Base-by-base conservation (phyloP, 345 rosid genomes). In the Turnera subulata region DNA sequence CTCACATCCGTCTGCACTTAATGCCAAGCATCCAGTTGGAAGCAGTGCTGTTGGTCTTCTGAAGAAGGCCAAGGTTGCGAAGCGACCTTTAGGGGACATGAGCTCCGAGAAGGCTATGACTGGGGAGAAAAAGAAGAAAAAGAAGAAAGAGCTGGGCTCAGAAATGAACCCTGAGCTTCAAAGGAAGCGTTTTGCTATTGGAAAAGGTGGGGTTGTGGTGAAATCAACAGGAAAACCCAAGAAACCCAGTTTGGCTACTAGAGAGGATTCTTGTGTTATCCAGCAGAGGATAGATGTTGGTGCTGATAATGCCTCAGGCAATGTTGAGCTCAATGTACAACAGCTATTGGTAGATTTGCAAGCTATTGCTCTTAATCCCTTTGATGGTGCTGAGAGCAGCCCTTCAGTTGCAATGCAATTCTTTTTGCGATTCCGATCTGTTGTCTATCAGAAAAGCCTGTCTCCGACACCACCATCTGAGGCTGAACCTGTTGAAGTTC, bases 391-490 rank as follows among this genome's bases (percentile, higher is more conserved):
- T 33, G 88, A 78, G 67, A 76, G 80, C 39, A 64, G 74, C 39
- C 80, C 82, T 56, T 62, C 79, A 54, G 59, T 66, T 64, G 62
- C 81, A 32, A 61, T 70, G 82, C 79, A 69, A 48, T 81, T 82
- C 61, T 82, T 94, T 69, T 72, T 85, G 69, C 87, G 64, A 26
- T 94, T 80, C 65, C 88, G 99, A 49, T 74, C 89, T 44, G 76
- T 80, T 56, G 80, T 78, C 56, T 94, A 73, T 67, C 87, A 82
- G 77, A 88, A 93, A 81, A 87, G 97, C 78, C 75, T 86, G 80
- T 71, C 66, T 56, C 62, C 66, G 49, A 73, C 84, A 17, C 77
- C 85, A 21, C 66, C 82, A n/a, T 67, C 80, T 47, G 89, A 80
- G 62, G 54, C 58, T 13, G 90, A 78, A 50, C 33, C 66, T 1